phyloP scores from a whole-genome alignment of 495 filamentous ascomycete species.

The Clohesyomyces aquaticus region DNA sequence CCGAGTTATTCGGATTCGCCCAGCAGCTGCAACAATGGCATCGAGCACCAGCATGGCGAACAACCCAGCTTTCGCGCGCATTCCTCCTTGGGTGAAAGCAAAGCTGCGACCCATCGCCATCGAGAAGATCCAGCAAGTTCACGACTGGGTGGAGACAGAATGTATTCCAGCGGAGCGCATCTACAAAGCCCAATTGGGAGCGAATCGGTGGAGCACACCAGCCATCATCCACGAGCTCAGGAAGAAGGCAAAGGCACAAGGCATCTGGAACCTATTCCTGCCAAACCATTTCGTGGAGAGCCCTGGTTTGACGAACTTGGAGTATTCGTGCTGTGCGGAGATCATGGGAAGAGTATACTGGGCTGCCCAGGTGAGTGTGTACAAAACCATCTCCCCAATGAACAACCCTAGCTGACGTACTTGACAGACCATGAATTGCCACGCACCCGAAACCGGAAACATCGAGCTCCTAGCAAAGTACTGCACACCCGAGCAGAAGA shows the following conservation, averaged over 20 bases:
- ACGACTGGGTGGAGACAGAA: conserved; percentile 51
- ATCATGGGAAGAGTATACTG: conserved; percentile 50
- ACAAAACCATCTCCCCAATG: not conserved
- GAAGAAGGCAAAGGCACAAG: conserved; percentile 48
- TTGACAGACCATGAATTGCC: conserved; percentile 50
- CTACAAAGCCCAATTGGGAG: conserved; percentile 46
- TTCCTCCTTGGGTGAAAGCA: conserved; percentile 48
- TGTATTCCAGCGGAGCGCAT: conserved; percentile 50
- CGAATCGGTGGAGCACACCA: conserved; percentile 46
- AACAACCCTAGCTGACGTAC: conserved; percentile 6
- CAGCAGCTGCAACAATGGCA: no score
- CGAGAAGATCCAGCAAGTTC: conserved; percentile 46
- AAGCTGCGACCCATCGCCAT: conserved; percentile 48
- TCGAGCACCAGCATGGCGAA: conserved; percentile 26
- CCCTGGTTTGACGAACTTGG: conserved; percentile 51
- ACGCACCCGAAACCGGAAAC: conserved; percentile 52
- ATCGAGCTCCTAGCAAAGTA: conserved; percentile 53
- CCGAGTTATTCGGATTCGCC: no score
- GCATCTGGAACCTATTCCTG: conserved; percentile 51
- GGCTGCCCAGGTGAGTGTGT: conserved; percentile 45
- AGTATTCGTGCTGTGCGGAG: conserved; percentile 51
- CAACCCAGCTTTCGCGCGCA: conserved; percentile 47
- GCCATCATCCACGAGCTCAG: conserved; percentile 47
- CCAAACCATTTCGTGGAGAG: conserved; percentile 50
- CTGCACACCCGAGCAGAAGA: conserved; percentile 50